Base-by-base conservation (phyloP, 1,139 yeast species). In the Hyphopichia pseudoburtonii region DNA sequence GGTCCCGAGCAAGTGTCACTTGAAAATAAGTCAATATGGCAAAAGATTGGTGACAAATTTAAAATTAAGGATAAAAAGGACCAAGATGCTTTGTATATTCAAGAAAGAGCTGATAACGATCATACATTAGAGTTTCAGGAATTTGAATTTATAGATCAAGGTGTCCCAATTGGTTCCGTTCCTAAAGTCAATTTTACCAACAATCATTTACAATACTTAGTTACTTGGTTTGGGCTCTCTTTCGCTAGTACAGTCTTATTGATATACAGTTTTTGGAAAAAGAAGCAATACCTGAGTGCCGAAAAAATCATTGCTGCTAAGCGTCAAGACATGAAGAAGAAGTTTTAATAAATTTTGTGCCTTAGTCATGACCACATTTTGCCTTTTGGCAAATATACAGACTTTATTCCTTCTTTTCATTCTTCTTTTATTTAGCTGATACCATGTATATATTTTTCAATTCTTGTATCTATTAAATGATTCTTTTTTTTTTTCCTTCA, bases 151-250 rank as follows among this genome's bases (percentile, higher is more conserved):
- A 66, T 79, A 38, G 75, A 73, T 38, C 82, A 86, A 14, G 99
- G 98, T 34, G 94, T 90, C 4, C 99, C 99, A 3, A 61, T 94
- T 18, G 98, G 96, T 1, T 80, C 84, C 37, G 65, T 73, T 5
- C 94, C 97, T 11, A 79, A 79, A 51, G 80, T 92, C 22, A 89
- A 82, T 45, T 75, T 88, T 54, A 78, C 85, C 46, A 94, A 92
- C 60, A 89, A 90, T 54, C 99, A 92, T 57, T 66, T 90, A 60
- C 96, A 92, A 60, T 92, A 92, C 58, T 67, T 92, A 52, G 78
- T 88, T 17, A 92, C 99, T 0, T 92, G 99, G 99, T 92, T 87
- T 57, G 96, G 95, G 0, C 75, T 89, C 30, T 80, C 89, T 1
- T 51, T 84, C 28, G 76, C 86, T 27, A 84, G 95, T 33, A 54